These are phyloP conservation scores for Dissoconium aciculare DNA, from an alignment of 2,329 filamentous ascomycete species.

Conservation along the genomic window DNA sequence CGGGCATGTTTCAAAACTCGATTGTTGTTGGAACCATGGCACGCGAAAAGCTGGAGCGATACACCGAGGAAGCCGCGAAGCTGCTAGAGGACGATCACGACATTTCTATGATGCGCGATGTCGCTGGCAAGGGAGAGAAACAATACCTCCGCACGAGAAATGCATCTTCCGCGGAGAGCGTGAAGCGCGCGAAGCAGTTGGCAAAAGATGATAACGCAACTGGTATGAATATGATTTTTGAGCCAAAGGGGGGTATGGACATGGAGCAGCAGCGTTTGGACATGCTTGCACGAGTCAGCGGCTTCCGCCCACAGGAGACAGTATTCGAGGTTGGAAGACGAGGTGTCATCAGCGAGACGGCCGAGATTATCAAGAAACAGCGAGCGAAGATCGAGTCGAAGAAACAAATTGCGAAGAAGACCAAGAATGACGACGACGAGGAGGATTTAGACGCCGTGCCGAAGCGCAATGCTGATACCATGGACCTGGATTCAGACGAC, in stretches of 20 bases:
- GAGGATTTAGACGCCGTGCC: conserved; percentile 17
- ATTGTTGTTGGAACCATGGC: conserved; percentile 67
- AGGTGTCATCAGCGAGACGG: conserved; percentile 52
- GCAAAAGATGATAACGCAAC: conserved; percentile 55
- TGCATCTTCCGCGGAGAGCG: conserved; percentile 78
- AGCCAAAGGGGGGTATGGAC: conserved; percentile 42
- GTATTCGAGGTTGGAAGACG: conserved; percentile 86
- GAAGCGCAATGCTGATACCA: conserved; percentile 21
- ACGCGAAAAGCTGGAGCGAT: conserved; percentile 56
- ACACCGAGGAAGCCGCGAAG: conserved; percentile 72
- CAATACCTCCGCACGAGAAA: conserved; percentile 83
- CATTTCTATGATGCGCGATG: conserved; percentile 51
- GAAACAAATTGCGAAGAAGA: too few relatives aligned
- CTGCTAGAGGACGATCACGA: conserved; percentile 62
- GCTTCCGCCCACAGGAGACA: conserved; percentile 79
- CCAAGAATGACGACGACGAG: conserved; percentile 24
- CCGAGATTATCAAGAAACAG: conserved; percentile 60
- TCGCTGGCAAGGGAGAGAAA: conserved; percentile 79
- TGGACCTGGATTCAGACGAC: conserved; percentile 29
- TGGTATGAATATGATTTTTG: conserved; percentile 66
- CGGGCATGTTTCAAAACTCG: conserved; percentile 62
- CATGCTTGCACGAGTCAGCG: conserved; percentile 79
- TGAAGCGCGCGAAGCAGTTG: conserved; percentile 69
- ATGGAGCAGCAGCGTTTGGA: conserved; percentile 59
- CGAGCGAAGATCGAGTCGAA: conserved; percentile 47